These are phyloP conservation scores for Colletotrichum tanaceti DNA, from an alignment of 2,329 filamentous ascomycete genomes.

Conservation along the genomic window DNA sequence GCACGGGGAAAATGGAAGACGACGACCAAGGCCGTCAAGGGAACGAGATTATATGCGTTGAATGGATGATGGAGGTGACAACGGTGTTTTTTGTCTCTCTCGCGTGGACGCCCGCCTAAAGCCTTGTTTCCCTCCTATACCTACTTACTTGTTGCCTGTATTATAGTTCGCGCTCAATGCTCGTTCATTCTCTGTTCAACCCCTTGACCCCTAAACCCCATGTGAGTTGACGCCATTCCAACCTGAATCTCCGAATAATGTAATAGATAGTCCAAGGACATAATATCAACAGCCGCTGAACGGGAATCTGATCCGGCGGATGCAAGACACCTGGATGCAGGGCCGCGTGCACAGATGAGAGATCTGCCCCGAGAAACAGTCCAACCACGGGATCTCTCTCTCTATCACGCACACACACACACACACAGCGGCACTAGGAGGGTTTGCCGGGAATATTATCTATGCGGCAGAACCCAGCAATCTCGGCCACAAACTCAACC, in stretches of 20 bases:
- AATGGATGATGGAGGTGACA: slow-evolving; percentile 32
- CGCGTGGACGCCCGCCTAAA: slow-evolving; percentile 41
- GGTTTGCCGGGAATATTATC: not conserved
- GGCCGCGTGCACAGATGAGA: not conserved
- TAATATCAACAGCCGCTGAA: not conserved
- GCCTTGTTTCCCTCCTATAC: slow-evolving; percentile 38
- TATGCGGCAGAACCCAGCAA: not conserved
- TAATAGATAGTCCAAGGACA: too few species aligned
- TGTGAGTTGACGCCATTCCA: not conserved
- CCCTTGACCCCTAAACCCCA: not conserved
- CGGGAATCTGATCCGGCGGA: too few species aligned
- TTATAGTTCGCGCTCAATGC: slow-evolving; percentile 40
- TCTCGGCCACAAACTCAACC: not conserved
- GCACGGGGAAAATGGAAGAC: not conserved
- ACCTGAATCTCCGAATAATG: not conserved
- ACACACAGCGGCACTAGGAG: not conserved
- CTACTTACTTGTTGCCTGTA: slow-evolving; percentile 41
- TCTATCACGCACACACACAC: too few species aligned
- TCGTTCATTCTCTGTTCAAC: slow-evolving; percentile 43
- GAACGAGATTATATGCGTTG: slow-evolving; percentile 38
- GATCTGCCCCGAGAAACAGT: not conserved
- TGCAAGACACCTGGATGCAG: not conserved
- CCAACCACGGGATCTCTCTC: not conserved
- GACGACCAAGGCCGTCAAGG: slow-evolving; percentile 16
- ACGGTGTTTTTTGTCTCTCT: slow-evolving; percentile 26